A percentile compares a stretch with the other conserved stretches of the same genome.
Conservation (phyloP, 106 monocot genomes). For the Amphibolis antarctica region DNA sequence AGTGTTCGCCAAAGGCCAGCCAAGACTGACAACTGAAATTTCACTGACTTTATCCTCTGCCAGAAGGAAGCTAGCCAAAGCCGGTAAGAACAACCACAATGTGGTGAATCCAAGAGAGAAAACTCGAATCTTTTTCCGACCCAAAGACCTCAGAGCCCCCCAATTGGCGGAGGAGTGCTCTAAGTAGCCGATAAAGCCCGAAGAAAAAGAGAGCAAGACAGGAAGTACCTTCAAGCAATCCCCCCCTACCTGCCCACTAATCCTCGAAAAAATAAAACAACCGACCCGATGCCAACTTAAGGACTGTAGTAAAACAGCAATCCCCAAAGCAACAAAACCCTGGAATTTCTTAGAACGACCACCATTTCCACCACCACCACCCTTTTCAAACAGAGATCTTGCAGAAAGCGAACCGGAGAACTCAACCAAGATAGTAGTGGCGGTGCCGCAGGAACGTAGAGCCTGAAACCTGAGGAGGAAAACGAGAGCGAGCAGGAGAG, state of each 20-base stretch:
- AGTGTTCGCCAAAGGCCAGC: conserved; percentile 66
- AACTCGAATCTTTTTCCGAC: conserved; percentile 31
- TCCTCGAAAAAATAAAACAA: conserved; percentile 6
- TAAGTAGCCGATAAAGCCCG: conserved; percentile 1
- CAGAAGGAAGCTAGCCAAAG: conserved; percentile 26
- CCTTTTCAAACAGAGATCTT: conserved; percentile 9
- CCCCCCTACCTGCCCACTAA: conserved; percentile 11
- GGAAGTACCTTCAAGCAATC: conserved; percentile 25
- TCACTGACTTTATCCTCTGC: neutral
- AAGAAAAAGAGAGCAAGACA: conserved; percentile 35
- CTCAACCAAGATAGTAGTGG: conserved; percentile 21
- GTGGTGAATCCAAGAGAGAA: conserved; percentile 46
- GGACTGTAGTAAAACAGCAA: conserved; percentile 27
- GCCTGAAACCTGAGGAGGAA: conserved; percentile 21
- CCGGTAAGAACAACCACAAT: conserved; percentile 48
- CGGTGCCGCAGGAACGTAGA: conserved; percentile 22
- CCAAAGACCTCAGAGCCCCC: conserved; percentile 35
- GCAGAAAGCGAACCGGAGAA: conserved; percentile 31
- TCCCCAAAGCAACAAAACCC: conserved; percentile 18
- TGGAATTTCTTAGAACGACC: conserved; percentile 1
- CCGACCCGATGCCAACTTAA: conserved; percentile 35
- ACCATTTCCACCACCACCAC: neutral
- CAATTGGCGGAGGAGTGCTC: conserved; percentile 20
- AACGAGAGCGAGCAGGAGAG: conserved; percentile 27
- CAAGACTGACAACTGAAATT: conserved; percentile 22